A percentile compares a stretch with the other conserved stretches of the same genome.
Evolutionary conservation across 441 rosid genomes (phyloP).

Genomic region (Adansonia grandidieri): DNA sequence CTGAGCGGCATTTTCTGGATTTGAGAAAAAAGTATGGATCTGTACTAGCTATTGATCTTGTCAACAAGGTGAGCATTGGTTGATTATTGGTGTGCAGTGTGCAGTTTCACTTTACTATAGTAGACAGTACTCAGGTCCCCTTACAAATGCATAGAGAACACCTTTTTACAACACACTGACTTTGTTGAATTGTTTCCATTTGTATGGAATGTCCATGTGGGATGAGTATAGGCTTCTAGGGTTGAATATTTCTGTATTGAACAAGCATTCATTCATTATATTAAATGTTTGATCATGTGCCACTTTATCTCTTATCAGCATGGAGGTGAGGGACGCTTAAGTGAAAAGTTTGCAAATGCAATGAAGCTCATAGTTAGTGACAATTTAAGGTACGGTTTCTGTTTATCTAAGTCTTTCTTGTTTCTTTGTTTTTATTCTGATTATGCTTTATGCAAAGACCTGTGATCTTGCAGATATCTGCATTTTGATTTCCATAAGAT

Average conservation of each 20-base stretch:
- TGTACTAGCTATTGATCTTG: constrained; percentile 86
- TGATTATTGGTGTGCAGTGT: background rate
- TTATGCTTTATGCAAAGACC: constrained; percentile 29
- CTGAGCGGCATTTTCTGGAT: constrained; percentile 93
- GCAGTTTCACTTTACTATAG: background rate
- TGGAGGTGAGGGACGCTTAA: constrained; percentile 91
- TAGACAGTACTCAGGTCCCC: background rate
- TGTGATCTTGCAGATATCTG: constrained; percentile 67
- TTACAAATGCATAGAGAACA: background rate
- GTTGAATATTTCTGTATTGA: background rate
- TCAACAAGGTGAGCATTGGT: constrained; percentile 65
- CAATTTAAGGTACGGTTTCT: constrained; percentile 77
- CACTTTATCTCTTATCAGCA: constrained; percentile 59
- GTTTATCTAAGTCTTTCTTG: constrained; percentile 31
- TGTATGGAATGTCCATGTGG: background rate
- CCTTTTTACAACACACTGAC: background rate
- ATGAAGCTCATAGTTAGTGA: constrained; percentile 69
- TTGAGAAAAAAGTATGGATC: constrained; percentile 85
- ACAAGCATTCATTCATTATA: constrained; percentile 25
- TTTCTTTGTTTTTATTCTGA: constrained; percentile 9
- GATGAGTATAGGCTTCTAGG: background rate
- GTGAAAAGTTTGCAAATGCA: constrained; percentile 68
- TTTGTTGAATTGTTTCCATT: too few species aligned
- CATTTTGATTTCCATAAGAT: constrained; percentile 92
- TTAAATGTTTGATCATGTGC: constrained; percentile 26